Evolutionary conservation across 2,329 filamentous ascomycete species (phyloP).

Genomic region (Alternaria longipes): DNA sequence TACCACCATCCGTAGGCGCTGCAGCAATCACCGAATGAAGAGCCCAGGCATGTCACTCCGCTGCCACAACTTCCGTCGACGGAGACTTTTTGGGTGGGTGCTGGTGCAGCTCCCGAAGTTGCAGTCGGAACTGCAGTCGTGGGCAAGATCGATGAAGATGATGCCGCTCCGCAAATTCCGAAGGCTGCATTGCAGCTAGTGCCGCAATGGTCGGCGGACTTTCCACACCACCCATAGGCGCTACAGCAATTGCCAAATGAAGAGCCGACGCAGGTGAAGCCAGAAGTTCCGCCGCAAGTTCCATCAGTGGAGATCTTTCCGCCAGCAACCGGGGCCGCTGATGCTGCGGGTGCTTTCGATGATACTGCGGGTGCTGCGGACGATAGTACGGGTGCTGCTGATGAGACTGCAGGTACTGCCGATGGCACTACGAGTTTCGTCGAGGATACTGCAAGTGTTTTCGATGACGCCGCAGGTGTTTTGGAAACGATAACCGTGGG

Average conservation of each 20-base stretch:
- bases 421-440: neutral
- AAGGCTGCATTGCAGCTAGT: conserved; percentile 45
- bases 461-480: conserved; percentile 3
- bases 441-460: conserved; percentile 7
- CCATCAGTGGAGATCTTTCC: conserved; percentile 28
- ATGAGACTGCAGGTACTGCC: conserved; percentile 1
- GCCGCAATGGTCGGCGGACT: conserved; percentile 37
- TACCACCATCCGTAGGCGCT: conserved; percentile 51
- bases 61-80: conserved; percentile 37
- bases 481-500: conserved; percentile 2
- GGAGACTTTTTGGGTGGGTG: conserved; percentile 27
- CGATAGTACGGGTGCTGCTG: neutral
- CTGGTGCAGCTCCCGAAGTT: conserved; percentile 11
- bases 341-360: neutral
- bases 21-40: conserved; percentile 57
- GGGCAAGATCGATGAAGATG: conserved; percentile 7
- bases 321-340: conserved; percentile 1
- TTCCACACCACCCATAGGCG: conserved; percentile 51
- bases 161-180: conserved; percentile 34
- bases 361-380: neutral
- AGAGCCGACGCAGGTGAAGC: conserved; percentile 53
- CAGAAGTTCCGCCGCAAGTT: conserved; percentile 28
- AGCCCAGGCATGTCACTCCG: conserved; percentile 48
- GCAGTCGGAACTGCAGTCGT: conserved; percentile 3
- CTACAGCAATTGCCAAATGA: conserved; percentile 58